These are phyloP conservation scores for Stereocaulon alpinum DNA, from an alignment of 495 filamentous ascomycete species.

Conservation along the genomic window DNA sequence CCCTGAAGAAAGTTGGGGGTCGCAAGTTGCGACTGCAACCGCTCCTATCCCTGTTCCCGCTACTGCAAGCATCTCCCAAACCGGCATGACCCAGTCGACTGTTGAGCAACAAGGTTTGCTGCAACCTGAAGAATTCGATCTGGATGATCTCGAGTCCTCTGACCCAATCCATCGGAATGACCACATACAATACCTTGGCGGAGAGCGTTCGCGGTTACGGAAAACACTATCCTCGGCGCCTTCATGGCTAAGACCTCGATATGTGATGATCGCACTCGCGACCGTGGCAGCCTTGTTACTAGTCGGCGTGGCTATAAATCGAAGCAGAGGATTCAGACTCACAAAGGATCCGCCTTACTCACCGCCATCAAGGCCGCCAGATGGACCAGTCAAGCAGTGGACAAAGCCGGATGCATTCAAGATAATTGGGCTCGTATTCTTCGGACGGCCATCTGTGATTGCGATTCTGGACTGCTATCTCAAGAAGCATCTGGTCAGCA, in stretches of 20 bases:
- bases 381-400: not conserved
- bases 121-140: slow-evolving; percentile 6
- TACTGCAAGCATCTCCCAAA: not conserved
- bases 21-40: too few relatives aligned
- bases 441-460: slow-evolving; percentile 14
- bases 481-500: slow-evolving; percentile 35
- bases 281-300: slow-evolving; percentile 5
- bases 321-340: not conserved
- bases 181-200: not conserved
- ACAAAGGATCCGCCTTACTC: not conserved
- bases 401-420: slow-evolving; percentile 29
- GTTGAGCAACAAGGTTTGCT: slow-evolving; percentile 8
- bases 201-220: not conserved
- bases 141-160: slow-evolving; percentile 4
- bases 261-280: not conserved
- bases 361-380: not conserved
- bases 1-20: too few relatives aligned
- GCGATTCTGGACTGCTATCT: slow-evolving; percentile 40
- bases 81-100: not conserved
- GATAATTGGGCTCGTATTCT: slow-evolving; percentile 37
- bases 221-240: not conserved
- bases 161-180: not conserved
- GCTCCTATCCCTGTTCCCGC: too few relatives aligned
- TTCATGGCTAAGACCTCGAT: slow-evolving; percentile 2
- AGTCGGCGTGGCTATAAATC: not conserved